phyloP scores from a whole-genome alignment of 306 rosid genomes.

The Malus sylvestris region DNA sequence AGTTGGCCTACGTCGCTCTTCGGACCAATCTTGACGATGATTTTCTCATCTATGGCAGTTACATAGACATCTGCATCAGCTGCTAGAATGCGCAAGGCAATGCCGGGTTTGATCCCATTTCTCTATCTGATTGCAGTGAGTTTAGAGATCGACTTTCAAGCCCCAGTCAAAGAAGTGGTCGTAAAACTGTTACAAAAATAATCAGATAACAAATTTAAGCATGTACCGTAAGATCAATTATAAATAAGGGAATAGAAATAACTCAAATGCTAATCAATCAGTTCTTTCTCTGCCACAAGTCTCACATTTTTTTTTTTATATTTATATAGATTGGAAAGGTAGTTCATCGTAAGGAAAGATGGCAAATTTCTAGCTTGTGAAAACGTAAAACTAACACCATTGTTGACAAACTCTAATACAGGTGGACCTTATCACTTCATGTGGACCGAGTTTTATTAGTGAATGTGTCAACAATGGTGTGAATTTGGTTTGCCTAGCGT shows the following conservation, averaged over 20 bases:
- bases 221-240: not conserved
- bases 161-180: conserved; percentile 69
- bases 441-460: too few species aligned
- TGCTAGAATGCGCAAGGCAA: conserved; percentile 42
- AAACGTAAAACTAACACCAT: not conserved
- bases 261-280: not conserved
- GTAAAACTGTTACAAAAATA: conserved; percentile 39
- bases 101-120: conserved; percentile 39
- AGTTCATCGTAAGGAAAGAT: not conserved
- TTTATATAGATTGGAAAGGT: not conserved
- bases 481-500: too few species aligned
- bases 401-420: too few species aligned
- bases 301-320: not conserved
- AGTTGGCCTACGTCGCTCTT: conserved; percentile 42
- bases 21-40: conserved; percentile 65
- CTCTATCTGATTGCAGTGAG: conserved; percentile 34
- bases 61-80: conserved; percentile 48
- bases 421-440: too few species aligned
- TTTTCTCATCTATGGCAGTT: conserved; percentile 43
- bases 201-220: not conserved
- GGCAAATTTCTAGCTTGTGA: not conserved
- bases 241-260: not conserved
- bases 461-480: too few species aligned
- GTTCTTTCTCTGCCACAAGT: not conserved
- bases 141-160: conserved; percentile 39